Evolutionary conservation across 1,284 basidiomycete genomes (phyloP), one percentile per base, ranked within the genome.

Genomic region (Neolentinus lepideus): DNA sequence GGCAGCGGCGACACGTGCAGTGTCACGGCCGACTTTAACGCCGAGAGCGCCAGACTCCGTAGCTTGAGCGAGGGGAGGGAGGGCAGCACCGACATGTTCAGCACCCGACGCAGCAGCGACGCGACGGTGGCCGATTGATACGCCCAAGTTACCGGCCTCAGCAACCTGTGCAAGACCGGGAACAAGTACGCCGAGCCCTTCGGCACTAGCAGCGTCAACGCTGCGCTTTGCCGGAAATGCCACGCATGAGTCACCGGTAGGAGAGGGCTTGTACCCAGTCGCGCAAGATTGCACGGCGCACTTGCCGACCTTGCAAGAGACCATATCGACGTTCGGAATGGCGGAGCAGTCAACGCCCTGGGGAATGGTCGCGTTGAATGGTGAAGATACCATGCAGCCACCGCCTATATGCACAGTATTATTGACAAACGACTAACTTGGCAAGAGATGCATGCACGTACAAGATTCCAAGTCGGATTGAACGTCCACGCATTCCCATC

Each of bases 261-360:
- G 24, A 22, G 47, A 50, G 47, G n/a, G 10, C 14, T 14, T 22
- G 22, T 10, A 50, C 9, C 47, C 47, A 22, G 4, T 21, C 4
- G 16, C 24, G 21, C 47, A 50, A 12, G 47, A 25, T 22, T 50
- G 55, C 22, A 66, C 61, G 21, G 62, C 29, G 35, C 64, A 66
- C 46, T 38, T 25, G 3, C 63, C 63, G 2, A 22, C 27, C 10
- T 16, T 25, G 54, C 64, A 66, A 35, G 55, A 54, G 47, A 66
- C 63, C 21, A 53, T 35, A 52, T 62, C 60, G 31, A 63, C 62
- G 52, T 63, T 58, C 36, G 64, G 64, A 51, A 64, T 64, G 25
- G 63, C 63, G 54, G 60, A 61, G 57, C 64, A 66, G 58, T 64
- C 63, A 19, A 62, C 46, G 16, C 64, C 64, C 16, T 59, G 62